Percentiles rank a stretch among this genome's conserved stretches.
These are phyloP conservation scores for Aspergillus brasiliensis DNA, from an alignment of 2,329 filamentous ascomycete species.

Conservation along the genomic window DNA sequence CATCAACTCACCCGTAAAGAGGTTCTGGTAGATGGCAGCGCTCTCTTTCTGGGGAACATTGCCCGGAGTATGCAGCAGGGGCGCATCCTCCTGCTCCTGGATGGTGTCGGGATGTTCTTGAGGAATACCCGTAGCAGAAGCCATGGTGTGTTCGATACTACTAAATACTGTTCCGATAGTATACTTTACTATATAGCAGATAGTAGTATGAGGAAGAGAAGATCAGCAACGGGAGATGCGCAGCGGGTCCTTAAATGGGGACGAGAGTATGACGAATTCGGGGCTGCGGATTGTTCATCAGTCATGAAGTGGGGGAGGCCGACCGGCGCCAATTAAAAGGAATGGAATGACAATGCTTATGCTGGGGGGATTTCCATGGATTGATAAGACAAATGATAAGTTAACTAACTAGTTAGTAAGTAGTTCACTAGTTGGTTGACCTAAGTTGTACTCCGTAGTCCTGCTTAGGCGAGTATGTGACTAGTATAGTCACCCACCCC, in stretches of 20 bases:
- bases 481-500: too few relatives aligned
- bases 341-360: background rate
- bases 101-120: slow-evolving; percentile 49
- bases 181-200: too few relatives aligned
- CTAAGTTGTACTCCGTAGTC: too few relatives aligned
- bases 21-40: slow-evolving; percentile 67
- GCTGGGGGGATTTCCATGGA: background rate
- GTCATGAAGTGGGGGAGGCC: background rate
- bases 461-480: too few relatives aligned
- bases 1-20: slow-evolving; percentile 66
- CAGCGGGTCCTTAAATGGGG: background rate
- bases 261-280: slow-evolving; percentile 2
- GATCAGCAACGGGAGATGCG: too few relatives aligned
- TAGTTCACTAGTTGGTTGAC: too few relatives aligned
- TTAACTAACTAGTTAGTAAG: too few relatives aligned
- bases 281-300: background rate
- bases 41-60: slow-evolving; percentile 71
- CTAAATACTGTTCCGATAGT: too few relatives aligned
- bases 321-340: background rate
- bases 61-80: slow-evolving; percentile 69
- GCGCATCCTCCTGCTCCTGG: slow-evolving; percentile 62
- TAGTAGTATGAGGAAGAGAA: too few relatives aligned
- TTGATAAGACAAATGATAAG: background rate
- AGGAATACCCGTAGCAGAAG: slow-evolving; percentile 69
- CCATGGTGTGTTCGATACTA: slow-evolving; percentile 53